Conservation (phyloP, 2,329 filamentous ascomycete species). For the Phyllosticta citriasiana region DNA sequence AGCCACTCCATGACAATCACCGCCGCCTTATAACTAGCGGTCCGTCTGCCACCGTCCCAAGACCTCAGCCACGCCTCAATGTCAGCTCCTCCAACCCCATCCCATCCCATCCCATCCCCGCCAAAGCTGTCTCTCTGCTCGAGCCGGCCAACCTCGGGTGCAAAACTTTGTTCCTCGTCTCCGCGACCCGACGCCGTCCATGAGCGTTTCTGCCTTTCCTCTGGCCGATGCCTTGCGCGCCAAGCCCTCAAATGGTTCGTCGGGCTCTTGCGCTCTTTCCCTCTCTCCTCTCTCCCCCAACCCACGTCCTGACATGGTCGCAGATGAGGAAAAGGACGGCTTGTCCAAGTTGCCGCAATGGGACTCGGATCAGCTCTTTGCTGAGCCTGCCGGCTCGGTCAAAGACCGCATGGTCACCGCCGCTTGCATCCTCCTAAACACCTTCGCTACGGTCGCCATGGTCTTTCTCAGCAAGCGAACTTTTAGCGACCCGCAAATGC, state of each 20-base stretch:
- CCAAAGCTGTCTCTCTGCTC: neutral
- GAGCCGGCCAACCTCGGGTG: neutral
- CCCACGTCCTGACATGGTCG: neutral
- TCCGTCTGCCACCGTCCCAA: neutral
- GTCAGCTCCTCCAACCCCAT: neutral
- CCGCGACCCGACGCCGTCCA: neutral
- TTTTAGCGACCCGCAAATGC: conserved; percentile 35
- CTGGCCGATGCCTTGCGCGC: neutral
- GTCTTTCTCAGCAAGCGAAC: conserved; percentile 38
- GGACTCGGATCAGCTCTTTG: neutral
- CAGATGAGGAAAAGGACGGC: conserved; percentile 3
- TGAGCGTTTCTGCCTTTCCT: neutral
- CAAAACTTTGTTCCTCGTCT: neutral
- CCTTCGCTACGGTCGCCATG: conserved; percentile 32
- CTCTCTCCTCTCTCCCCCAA: neutral
- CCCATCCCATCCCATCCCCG: neutral
- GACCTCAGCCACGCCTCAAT: neutral
- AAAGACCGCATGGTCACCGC: conserved; percentile 27
- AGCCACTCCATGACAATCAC: conserved; percentile 7
- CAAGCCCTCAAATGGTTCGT: neutral
- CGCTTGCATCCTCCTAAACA: conserved; percentile 35
- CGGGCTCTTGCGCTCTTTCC: neutral
- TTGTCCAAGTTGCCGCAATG: conserved; percentile 4
- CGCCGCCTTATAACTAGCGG: conserved; percentile 6
- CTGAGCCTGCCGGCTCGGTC: neutral